A percentile compares a stretch with the other conserved stretches of the same genome.
These are phyloP conservation scores for Westerdykella aurantiaca DNA, from an alignment of 2,329 filamentous ascomycete genomes.

Conservation along the genomic window DNA sequence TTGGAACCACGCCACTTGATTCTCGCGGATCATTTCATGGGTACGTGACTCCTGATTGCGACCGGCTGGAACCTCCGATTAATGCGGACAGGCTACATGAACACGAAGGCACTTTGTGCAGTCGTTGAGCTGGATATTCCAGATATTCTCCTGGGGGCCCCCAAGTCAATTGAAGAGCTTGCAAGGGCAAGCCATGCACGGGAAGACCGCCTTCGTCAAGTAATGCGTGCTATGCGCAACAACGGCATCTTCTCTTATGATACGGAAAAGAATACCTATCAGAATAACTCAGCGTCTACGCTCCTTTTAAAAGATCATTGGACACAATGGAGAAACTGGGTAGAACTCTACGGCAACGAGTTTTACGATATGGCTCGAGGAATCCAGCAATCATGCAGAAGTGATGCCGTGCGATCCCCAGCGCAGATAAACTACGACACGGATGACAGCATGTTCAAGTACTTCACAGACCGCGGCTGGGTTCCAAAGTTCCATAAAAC, in stretches of 20 bases:
- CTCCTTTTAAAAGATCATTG: constrained; percentile 38
- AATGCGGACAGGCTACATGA: constrained; percentile 16
- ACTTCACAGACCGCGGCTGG: constrained; percentile 34
- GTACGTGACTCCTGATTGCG: constrained; percentile 1
- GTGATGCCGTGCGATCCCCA: constrained; percentile 19
- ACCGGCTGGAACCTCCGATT: not conserved
- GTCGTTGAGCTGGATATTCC: constrained; percentile 28
- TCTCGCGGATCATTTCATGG: constrained; percentile 25
- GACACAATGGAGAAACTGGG: constrained; percentile 45
- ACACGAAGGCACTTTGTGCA: constrained; percentile 26
- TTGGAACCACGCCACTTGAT: constrained; percentile 18
- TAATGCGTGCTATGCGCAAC: constrained; percentile 29
- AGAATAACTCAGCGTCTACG: constrained; percentile 33
- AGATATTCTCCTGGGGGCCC: constrained; percentile 22
- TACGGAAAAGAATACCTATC: constrained; percentile 19
- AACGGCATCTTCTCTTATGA: constrained; percentile 36
- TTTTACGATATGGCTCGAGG: constrained; percentile 43
- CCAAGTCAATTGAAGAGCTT: constrained; percentile 14
- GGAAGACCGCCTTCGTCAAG: constrained; percentile 27
- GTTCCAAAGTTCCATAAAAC: constrained; percentile 34
- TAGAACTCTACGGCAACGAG: constrained; percentile 40
- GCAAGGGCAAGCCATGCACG: constrained; percentile 11
- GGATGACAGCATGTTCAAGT: constrained; percentile 38
- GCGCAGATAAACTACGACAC: constrained; percentile 42
- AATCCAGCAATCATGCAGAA: constrained; percentile 29